phyloP scores from a whole-genome alignment of 768 basidiomycete genomes.

The Cystoderma amianthinum region DNA sequence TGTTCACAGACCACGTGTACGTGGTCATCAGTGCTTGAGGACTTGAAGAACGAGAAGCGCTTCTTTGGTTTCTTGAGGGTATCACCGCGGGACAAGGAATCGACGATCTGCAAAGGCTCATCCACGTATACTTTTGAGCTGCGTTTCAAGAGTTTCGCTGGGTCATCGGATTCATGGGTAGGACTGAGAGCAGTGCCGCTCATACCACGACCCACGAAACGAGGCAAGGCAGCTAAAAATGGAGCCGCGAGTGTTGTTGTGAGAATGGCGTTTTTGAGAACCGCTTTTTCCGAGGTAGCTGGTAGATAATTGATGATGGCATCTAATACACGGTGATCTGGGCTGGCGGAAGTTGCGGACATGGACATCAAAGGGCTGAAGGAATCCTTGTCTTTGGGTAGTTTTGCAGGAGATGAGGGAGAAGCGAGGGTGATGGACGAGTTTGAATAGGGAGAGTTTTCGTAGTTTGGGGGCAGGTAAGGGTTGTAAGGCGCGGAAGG shows the following conservation, averaged over 20 bases:
- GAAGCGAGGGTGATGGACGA: constrained; percentile 5
- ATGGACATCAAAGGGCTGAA: neutral
- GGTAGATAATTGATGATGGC: constrained; percentile 40
- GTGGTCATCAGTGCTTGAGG: too few species aligned
- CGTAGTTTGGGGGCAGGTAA: neutral
- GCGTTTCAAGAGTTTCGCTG: too few species aligned
- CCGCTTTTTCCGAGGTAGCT: constrained; percentile 27
- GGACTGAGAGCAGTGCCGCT: neutral
- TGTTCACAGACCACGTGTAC: too few species aligned
- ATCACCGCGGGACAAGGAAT: neutral
- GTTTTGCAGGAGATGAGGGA: constrained; percentile 1
- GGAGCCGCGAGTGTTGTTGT: constrained; percentile 32
- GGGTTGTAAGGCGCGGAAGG: too few species aligned
- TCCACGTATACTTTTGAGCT: too few species aligned
- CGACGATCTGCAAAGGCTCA: too few species aligned
- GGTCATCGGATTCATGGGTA: neutral
- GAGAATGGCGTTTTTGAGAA: constrained; percentile 36
- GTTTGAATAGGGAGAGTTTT: neutral
- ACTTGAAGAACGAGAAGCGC: neutral
- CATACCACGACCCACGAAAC: constrained; percentile 2
- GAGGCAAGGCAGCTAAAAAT: constrained; percentile 19
- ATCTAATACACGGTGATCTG: constrained; percentile 23
- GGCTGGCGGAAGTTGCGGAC: neutral
- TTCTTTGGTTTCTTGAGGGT: neutral
- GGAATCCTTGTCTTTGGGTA: constrained; percentile 3